Evolutionary conservation across 1,139 yeast genomes (phyloP), one percentile per base, ranked within the genome.

Genomic region (Suhomyces yuchorum): DNA sequence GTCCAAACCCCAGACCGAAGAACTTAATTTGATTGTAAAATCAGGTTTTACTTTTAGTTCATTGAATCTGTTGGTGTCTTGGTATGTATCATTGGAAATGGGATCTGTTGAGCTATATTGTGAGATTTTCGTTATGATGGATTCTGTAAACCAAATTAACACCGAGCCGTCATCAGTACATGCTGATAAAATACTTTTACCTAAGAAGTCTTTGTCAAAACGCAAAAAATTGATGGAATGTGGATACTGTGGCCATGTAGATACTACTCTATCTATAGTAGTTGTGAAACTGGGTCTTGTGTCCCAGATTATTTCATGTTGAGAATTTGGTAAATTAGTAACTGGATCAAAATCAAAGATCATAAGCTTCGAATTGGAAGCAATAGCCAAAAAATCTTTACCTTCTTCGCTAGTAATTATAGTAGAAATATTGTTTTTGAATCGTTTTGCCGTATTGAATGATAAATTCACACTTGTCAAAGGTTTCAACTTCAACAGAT

Each of bases 1-100:
- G 55, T 82, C 88, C 18, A 83, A 59, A 0, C 91, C 91, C 93
- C 93, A 86, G 0, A 78, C 80, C 0, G 89, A 82, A 1, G 79
- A 63, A 28, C 67, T 68, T 48, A 75, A 54, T 30, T 68, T 67
- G 6, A 83, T 45, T 18, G 63, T 65, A 41, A 68, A 66, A 44
- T 68, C 73, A 0, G 84, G 76, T 8, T 58, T 54, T 1, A 66
- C 51, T 33, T 57, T 58, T n/a, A 62, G 39, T 1, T 62, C 60
- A 44, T 42, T 53, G 39, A 57, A 56, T 12, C 56, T 45, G 23
- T 46, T 52, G 18, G 28, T 40, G 12, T 43, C 43, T 11, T 30
- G 33, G 36, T 46, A 34, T n/a, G 40, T 37, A 18, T 30, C 48
- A 17, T 39, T 30, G 14, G 30, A 20, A 3, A n/a, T 11, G 2